These are phyloP conservation scores for Tolypocladium sp. DNA, from an alignment of 2,329 filamentous ascomycete genomes.

Conservation along the genomic window DNA sequence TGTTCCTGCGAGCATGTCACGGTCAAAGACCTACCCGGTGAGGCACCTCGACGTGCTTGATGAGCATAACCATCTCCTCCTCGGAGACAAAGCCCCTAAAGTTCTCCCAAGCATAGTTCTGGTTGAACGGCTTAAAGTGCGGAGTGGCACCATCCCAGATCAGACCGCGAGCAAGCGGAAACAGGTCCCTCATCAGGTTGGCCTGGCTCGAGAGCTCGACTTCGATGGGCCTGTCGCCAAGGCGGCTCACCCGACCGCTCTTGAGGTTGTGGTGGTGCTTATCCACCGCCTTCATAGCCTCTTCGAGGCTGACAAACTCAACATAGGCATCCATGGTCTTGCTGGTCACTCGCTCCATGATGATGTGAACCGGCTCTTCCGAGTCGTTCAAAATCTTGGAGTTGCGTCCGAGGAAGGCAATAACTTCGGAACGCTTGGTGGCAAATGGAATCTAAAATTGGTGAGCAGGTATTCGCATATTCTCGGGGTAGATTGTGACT, in stretches of 20 bases:
- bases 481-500: slow-evolving; percentile 13
- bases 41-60: slow-evolving; percentile 54
- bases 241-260: slow-evolving; percentile 33
- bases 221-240: slow-evolving; percentile 49
- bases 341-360: slow-evolving; percentile 53
- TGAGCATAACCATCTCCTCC: slow-evolving; percentile 55
- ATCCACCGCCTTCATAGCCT: slow-evolving; percentile 44
- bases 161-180: slow-evolving; percentile 48
- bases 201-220: slow-evolving; percentile 47
- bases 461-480: slow-evolving; percentile 1
- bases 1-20: background rate
- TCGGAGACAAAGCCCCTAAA: slow-evolving; percentile 53
- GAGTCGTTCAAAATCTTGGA: slow-evolving; percentile 43
- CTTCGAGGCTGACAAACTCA: slow-evolving; percentile 43
- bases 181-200: slow-evolving; percentile 51
- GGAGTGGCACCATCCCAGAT: slow-evolving; percentile 43
- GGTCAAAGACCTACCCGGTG: slow-evolving; percentile 42
- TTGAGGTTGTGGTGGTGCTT: slow-evolving; percentile 30
- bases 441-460: slow-evolving; percentile 45
- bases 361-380: slow-evolving; percentile 51
- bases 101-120: slow-evolving; percentile 34
- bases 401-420: slow-evolving; percentile 50
- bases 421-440: slow-evolving; percentile 42
- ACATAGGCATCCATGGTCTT: slow-evolving; percentile 55
- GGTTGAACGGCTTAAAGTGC: slow-evolving; percentile 21